These are phyloP conservation scores for Pseudogymnoascus sp. DNA, from an alignment of 2,329 filamentous ascomycete species.

Conservation along the genomic window DNA sequence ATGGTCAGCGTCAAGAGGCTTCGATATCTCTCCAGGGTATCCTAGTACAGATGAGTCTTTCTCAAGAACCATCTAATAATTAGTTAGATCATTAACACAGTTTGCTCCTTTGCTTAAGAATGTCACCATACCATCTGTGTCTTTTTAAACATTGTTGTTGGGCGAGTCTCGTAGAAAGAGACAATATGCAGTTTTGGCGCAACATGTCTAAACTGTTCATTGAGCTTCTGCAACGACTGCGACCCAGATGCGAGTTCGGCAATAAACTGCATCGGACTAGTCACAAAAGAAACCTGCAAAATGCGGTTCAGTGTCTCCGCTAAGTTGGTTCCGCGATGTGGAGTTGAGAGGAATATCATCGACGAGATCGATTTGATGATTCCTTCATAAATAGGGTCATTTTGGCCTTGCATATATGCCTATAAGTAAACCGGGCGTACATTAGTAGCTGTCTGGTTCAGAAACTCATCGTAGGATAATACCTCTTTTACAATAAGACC, in stretches of 20 bases:
- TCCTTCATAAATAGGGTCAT: conserved; percentile 24
- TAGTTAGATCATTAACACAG: not conserved
- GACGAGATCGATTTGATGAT: conserved; percentile 28
- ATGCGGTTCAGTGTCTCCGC: conserved; percentile 32
- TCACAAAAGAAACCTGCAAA: conserved; percentile 22
- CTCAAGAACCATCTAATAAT: conserved; percentile 21
- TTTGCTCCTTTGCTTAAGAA: not conserved
- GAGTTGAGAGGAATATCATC: conserved; percentile 36
- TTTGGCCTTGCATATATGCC: conserved; percentile 16
- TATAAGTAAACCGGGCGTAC: not conserved
- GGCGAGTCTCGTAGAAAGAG: not conserved
- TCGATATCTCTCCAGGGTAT: conserved; percentile 22
- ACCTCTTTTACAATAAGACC: conserved; percentile 31
- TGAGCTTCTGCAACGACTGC: conserved; percentile 31
- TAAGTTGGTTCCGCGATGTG: conserved; percentile 35
- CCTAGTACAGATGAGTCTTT: conserved; percentile 23
- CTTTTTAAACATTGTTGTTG: not conserved
- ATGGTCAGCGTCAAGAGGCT: conserved; percentile 27
- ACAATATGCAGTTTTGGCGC: not conserved
- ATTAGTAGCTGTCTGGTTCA: not conserved
- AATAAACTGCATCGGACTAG: conserved; percentile 32
- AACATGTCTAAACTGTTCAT: conserved; percentile 34
- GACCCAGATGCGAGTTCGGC: conserved; percentile 34
- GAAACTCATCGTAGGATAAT: not conserved
- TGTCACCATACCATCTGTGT: not conserved